Evolutionary conservation across 768 basidiomycete genomes (phyloP).

Genomic region (Macrolepiota albuminosa): DNA sequence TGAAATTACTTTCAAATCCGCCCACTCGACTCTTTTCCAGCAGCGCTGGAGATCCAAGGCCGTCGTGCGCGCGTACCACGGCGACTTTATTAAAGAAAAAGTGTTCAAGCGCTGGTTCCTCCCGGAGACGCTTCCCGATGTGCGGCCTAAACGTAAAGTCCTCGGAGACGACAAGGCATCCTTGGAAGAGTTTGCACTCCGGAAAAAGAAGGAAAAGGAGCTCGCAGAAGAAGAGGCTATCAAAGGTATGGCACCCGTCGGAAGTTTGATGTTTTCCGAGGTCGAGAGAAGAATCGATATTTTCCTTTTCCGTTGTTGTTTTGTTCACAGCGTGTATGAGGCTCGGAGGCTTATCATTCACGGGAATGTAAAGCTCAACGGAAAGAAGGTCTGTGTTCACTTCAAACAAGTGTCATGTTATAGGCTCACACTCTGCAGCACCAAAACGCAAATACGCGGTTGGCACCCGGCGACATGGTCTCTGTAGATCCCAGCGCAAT

Average conservation of each 20-base stretch:
- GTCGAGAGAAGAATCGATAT: slow-evolving; percentile 94
- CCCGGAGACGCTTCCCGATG: slow-evolving; percentile 80
- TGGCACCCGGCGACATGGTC: slow-evolving; percentile 93
- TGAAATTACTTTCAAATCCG: slow-evolving; percentile 55
- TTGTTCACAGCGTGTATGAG: slow-evolving; percentile 85
- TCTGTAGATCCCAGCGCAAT: slow-evolving; percentile 82
- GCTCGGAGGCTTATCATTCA: slow-evolving; percentile 84
- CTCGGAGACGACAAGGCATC: slow-evolving; percentile 37
- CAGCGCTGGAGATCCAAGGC: slow-evolving; percentile 88
- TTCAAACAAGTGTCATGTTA: not conserved
- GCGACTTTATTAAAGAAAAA: slow-evolving; percentile 89
- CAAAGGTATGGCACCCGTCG: slow-evolving; percentile 81
- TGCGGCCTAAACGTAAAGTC: slow-evolving; percentile 55
- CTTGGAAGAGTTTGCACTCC: slow-evolving; percentile 55
- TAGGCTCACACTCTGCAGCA: slow-evolving; percentile 43
- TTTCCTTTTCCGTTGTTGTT: slow-evolving; percentile 84
- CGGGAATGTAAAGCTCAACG: slow-evolving; percentile 85
- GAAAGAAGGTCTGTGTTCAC: slow-evolving; percentile 58
- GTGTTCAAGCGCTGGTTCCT: slow-evolving; percentile 96
- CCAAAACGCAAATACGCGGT: slow-evolving; percentile 75
- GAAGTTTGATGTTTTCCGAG: slow-evolving; percentile 92
- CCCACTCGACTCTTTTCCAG: slow-evolving; percentile 70
- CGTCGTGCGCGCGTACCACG: slow-evolving; percentile 90
- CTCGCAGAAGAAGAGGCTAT: slow-evolving; percentile 47
- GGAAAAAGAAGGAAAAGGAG: slow-evolving; percentile 46